Percentiles rank a stretch among this genome's conserved stretches.
Conservation (phyloP, 768 basidiomycete species). For the Mrakia frigida region DNA sequence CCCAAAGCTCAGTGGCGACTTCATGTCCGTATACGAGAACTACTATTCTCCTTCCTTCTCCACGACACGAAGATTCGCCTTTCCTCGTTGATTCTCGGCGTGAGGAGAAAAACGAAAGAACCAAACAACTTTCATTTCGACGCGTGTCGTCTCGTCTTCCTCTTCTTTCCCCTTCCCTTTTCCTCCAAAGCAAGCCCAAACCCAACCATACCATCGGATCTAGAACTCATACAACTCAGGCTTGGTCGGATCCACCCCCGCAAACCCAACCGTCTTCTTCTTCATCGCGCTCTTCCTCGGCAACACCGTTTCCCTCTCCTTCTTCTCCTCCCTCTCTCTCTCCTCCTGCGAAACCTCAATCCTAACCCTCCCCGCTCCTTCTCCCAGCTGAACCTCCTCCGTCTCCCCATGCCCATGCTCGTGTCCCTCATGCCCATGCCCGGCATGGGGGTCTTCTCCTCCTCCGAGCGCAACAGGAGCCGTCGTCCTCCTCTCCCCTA, state of each 20-base stretch:
- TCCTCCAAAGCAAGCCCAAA: no score
- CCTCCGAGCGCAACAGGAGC: conserved; percentile 25
- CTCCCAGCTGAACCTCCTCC: conserved; percentile 6
- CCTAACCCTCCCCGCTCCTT: conserved; percentile 17
- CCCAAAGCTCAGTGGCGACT: no score
- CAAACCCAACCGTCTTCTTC: conserved; percentile 35
- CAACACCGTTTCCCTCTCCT: background rate
- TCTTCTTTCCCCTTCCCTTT: no score
- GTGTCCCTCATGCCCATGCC: conserved; percentile 22
- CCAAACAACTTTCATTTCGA: no score
- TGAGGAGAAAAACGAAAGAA: no score
- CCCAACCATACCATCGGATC: background rate
- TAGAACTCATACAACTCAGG: conserved; percentile 46
- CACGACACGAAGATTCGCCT: no score
- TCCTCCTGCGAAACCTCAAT: conserved; percentile 29
- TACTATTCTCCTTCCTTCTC: no score
- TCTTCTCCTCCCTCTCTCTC: background rate
- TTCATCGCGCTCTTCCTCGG: conserved; percentile 32
- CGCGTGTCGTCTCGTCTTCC: no score
- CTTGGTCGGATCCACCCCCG: conserved; percentile 41
- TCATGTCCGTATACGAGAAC: no score
- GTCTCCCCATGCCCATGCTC: conserved; percentile 23
- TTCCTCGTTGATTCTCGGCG: no score
- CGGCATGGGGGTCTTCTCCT: conserved; percentile 33
- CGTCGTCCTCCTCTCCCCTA: conserved; percentile 43